Base-by-base conservation (phyloP, 2,329 filamentous ascomycete genomes). In the Arthrobotrys entomopaga region DNA sequence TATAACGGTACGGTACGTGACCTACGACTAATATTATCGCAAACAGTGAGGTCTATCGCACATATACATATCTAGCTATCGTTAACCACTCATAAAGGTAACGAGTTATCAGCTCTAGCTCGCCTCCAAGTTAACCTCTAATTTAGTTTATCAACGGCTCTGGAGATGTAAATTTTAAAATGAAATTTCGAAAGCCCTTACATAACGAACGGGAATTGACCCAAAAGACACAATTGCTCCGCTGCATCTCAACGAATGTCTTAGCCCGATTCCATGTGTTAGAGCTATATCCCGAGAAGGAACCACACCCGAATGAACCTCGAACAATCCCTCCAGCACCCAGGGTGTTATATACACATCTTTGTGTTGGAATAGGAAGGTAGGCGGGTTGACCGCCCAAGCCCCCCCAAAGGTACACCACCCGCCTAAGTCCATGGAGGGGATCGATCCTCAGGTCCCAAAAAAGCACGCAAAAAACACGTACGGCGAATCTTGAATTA, bases 401-500 rank as follows among this genome's bases (percentile, higher is more conserved):
- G 16, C 42, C 42, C 34, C 64, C 64, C 56, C 56, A 43, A 69
- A 59, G 50, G 40, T 59, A 53, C 53, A 20, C 43, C 16, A 50
- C 34, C 52, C 13, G 43, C 57, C 29, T 34, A 34, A 54, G 48
- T 5, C 26, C 58, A 50, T 46, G 13, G 13, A 57, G 65, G 26
- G 50, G 58, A 64, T 64, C 58, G 58, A 64, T 64, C 58, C 59
- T 22, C 42, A n/a, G 5, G 13, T 40, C 24, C 19, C 38, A 53
- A 73, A 66, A 73, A 66, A 66, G 69, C 61, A 65, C 69, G 69
- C 61, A 73, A 73, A 29, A 49, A 52, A n/a, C n/a, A 65, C 56
- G 22, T 61, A 73, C 69, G 61, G 69, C 61, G 60, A 73, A 42
- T 73, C 69, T 73, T 73, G 60, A 73, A 73, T 73, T 53, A 54